Evolutionary conservation across 768 basidiomycete genomes (phyloP).

Genomic region (Serendipita indica): DNA sequence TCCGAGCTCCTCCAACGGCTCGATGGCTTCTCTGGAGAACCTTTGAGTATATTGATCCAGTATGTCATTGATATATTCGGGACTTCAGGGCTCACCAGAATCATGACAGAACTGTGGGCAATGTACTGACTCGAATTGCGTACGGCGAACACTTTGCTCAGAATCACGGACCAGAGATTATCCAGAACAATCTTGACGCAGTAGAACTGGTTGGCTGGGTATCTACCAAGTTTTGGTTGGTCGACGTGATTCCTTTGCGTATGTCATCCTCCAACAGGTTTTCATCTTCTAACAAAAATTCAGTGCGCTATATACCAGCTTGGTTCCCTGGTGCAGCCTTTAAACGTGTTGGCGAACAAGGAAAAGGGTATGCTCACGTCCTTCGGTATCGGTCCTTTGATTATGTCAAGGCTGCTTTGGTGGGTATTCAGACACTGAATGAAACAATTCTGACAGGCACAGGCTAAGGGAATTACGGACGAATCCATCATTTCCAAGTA

Average conservation of each 20-base stretch:
- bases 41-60: too few species aligned
- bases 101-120: neutral
- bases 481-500: neutral
- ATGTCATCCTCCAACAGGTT: neutral
- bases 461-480: neutral
- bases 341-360: constrained; percentile 24
- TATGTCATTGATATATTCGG: too few species aligned
- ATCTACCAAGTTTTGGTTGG: neutral
- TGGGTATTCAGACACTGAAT: neutral
- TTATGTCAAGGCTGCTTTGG: neutral
- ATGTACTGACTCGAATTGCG: neutral
- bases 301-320: constrained; percentile 37
- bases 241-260: neutral
- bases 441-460: neutral
- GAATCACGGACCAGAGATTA: neutral
- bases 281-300: neutral
- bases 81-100: too few species aligned
- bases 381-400: neutral
- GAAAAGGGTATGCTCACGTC: neutral
- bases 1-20: too few species aligned
- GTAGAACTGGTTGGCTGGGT: neutral
- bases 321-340: constrained; percentile 61
- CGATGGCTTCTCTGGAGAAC: too few species aligned
- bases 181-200: neutral
- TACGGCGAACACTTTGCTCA: neutral